Conservation (phyloP, 495 filamentous ascomycete species). For the Copromyces sp. region DNA sequence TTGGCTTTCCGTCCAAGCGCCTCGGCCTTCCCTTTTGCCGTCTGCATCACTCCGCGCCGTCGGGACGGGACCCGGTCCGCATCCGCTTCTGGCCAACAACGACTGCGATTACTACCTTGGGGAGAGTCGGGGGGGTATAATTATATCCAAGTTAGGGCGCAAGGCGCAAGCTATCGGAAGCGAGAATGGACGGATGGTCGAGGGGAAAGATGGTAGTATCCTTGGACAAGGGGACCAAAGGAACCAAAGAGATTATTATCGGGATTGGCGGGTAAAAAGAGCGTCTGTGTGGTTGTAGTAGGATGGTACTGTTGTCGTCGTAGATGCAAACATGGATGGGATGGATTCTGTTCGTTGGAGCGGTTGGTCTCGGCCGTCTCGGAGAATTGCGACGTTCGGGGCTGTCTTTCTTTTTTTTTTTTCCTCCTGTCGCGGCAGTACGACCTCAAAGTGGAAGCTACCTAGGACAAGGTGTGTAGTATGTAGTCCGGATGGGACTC, state of each 20-base stretch:
- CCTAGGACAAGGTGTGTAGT: background rate
- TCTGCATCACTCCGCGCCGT: conserved; percentile 40
- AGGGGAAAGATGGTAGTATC: background rate
- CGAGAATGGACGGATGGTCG: background rate
- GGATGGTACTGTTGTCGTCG: background rate
- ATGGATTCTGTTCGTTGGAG: background rate
- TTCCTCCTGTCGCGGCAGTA: background rate
- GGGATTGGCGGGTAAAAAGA: background rate
- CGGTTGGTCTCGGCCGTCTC: background rate
- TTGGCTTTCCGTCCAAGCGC: conserved; percentile 88
- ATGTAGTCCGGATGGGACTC: background rate
- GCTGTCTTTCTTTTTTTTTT: background rate
- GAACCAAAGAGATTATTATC: background rate
- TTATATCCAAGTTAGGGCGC: background rate
- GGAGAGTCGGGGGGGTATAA: background rate
- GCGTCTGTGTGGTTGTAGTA: background rate
- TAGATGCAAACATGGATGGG: background rate
- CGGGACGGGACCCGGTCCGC: conserved; percentile 14
- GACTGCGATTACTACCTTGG: background rate
- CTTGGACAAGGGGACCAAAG: background rate
- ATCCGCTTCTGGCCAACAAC: conserved; percentile 9
- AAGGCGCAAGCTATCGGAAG: background rate
- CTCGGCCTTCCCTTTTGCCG: conserved; percentile 70
- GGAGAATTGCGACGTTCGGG: background rate
- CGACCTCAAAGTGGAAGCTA: background rate